A percentile compares a stretch with the other conserved stretches of the same genome.
Conservation (phyloP, 73 alveolate species). For the Paraurostyla sp. region DNA sequence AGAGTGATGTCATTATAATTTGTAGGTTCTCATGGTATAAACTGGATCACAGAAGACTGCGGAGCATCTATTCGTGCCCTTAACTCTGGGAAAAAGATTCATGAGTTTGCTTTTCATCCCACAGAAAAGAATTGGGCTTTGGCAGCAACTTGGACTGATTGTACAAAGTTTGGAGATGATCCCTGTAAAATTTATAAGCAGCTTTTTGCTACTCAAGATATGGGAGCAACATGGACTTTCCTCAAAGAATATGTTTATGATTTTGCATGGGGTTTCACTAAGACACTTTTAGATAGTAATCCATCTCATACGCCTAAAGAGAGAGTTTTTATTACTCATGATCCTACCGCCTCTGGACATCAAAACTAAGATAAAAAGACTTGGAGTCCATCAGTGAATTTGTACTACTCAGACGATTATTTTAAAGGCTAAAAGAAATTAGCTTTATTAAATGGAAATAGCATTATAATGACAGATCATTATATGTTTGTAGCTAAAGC, state of each 20-base stretch:
- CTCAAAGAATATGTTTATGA: slow-evolving; percentile 84
- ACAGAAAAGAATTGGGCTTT: slow-evolving; percentile 87
- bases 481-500: slow-evolving; percentile 91
- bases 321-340: slow-evolving; percentile 71
- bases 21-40: slow-evolving; percentile 84
- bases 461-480: slow-evolving; percentile 81
- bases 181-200: slow-evolving; percentile 86
- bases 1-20: not conserved
- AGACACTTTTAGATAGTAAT: slow-evolving; percentile 34
- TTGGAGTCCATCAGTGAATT: slow-evolving; percentile 57
- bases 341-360: slow-evolving; percentile 58
- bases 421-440: slow-evolving; percentile 75
- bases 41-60: slow-evolving; percentile 92
- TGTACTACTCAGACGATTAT: slow-evolving; percentile 87
- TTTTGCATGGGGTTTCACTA: slow-evolving; percentile 88
- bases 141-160: slow-evolving; percentile 88
- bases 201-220: slow-evolving; percentile 85
- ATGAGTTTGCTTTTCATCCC: slow-evolving; percentile 94
- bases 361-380: slow-evolving; percentile 44
- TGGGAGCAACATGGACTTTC: slow-evolving; percentile 87
- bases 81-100: slow-evolving; percentile 83
- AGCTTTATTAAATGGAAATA: slow-evolving; percentile 85
- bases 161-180: slow-evolving; percentile 77
- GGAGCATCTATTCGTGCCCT: slow-evolving; percentile 84
- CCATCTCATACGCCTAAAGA: slow-evolving; percentile 64